phyloP scores from a whole-genome alignment of 2,329 filamentous ascomycete species.

The Colletotrichum phormii region DNA sequence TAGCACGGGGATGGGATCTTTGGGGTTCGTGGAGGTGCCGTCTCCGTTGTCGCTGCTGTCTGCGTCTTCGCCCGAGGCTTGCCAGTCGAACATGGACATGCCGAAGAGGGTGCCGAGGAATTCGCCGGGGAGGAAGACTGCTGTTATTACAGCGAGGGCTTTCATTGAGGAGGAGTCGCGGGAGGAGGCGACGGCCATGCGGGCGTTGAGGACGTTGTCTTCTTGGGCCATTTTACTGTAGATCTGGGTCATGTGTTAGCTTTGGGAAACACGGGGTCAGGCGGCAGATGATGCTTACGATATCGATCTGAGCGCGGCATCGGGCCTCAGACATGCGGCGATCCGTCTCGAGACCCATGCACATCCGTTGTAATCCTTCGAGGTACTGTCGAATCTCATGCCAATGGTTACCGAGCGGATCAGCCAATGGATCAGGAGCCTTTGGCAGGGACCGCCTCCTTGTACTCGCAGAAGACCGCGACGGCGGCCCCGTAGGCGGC shows the following conservation, averaged over 20 bases:
- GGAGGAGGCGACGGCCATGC: conserved; percentile 53
- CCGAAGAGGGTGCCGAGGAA: conserved; percentile 59
- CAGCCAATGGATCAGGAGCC: conserved; percentile 26
- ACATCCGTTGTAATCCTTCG: conserved; percentile 55
- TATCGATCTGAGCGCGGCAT: conserved; percentile 59
- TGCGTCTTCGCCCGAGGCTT: conserved; percentile 49
- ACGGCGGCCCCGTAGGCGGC: conserved; percentile 23
- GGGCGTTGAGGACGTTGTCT: conserved; percentile 57
- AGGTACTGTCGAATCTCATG: conserved; percentile 60
- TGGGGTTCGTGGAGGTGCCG: conserved; percentile 34
- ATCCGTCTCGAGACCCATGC: conserved; percentile 58
- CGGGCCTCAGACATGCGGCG: conserved; percentile 58
- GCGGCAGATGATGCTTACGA: conserved; percentile 49
- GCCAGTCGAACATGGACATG: conserved; percentile 61
- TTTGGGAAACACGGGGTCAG: too few species aligned
- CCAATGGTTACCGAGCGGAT: conserved; percentile 52
- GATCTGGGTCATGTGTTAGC: conserved; percentile 46
- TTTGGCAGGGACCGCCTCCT: conserved; percentile 21
- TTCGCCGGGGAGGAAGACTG: conserved; percentile 60
- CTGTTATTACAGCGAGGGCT: conserved; percentile 59
- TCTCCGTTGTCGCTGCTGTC: conserved; percentile 23
- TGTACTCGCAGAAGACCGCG: conserved; percentile 25
- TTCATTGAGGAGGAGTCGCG: conserved; percentile 61
- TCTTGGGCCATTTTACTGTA: conserved; percentile 63
- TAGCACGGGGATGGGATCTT: conserved; percentile 46